These are phyloP conservation scores for Vitis hybrid DNA, from an alignment of 177 flowering plant species.

Conservation along the genomic window DNA sequence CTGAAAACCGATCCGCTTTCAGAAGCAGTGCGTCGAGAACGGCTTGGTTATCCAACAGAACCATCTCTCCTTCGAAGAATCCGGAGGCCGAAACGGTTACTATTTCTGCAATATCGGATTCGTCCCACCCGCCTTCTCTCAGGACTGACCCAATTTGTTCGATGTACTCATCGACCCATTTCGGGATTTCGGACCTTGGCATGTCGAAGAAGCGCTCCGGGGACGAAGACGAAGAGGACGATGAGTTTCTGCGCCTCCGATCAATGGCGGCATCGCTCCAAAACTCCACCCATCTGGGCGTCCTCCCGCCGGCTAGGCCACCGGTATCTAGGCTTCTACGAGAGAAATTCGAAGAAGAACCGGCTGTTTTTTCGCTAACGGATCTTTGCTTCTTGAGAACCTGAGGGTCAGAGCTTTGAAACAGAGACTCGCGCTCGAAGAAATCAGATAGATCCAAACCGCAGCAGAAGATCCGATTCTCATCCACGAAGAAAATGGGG, in stretches of 20 bases:
- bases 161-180: slow-evolving; percentile 82
- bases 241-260: slow-evolving; percentile 59
- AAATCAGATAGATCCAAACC: slow-evolving; percentile 86
- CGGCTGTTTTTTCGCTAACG: slow-evolving; percentile 32
- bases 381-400: slow-evolving; percentile 46
- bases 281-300: slow-evolving; percentile 93
- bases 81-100: slow-evolving; percentile 69
- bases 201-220: slow-evolving; percentile 68
- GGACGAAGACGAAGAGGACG: slow-evolving; percentile 54
- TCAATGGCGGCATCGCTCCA: slow-evolving; percentile 86
- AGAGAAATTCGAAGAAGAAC: slow-evolving; percentile 38
- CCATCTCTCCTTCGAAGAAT: slow-evolving; percentile 61
- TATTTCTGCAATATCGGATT: slow-evolving; percentile 77
- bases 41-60: slow-evolving; percentile 71
- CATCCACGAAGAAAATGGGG: slow-evolving; percentile 89
- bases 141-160: slow-evolving; percentile 69
- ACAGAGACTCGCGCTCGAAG: slow-evolving; percentile 74
- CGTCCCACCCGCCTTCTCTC: slow-evolving; percentile 89
- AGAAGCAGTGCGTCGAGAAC: slow-evolving; percentile 70
- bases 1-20: slow-evolving; percentile 80
- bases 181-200: slow-evolving; percentile 44
- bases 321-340: slow-evolving; percentile 61
- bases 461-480: slow-evolving; percentile 69
- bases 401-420: slow-evolving; percentile 31
- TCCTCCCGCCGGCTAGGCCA: slow-evolving; percentile 29